Evolutionary conservation across 1,139 yeast genomes (phyloP).

Genomic region (Kodamaea sp.): DNA sequence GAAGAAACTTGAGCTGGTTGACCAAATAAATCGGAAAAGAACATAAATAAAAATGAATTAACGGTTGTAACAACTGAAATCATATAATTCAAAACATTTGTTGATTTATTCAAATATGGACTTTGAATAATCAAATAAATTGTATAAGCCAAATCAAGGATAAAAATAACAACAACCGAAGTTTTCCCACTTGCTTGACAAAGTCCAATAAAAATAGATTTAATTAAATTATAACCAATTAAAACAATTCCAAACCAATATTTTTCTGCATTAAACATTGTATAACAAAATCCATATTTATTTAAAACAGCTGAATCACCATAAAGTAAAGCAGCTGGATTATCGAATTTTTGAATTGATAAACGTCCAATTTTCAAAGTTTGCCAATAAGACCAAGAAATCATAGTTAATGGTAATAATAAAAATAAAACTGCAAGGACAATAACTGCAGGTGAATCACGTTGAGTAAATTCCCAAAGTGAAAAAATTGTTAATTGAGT

Average conservation of each 20-base stretch:
- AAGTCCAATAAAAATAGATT: constrained; percentile 62
- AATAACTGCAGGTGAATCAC: constrained; percentile 73
- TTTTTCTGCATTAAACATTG: constrained; percentile 73
- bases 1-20: constrained; percentile 66
- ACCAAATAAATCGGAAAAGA: constrained; percentile 69
- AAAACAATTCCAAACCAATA: constrained; percentile 74
- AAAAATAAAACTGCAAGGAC: constrained; percentile 66
- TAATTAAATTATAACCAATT: constrained; percentile 51
- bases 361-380: constrained; percentile 52
- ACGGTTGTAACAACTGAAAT: constrained; percentile 62
- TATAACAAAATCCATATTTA: constrained; percentile 74
- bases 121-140: constrained; percentile 51
- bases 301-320: constrained; percentile 63
- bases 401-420: constrained; percentile 49
- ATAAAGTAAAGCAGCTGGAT: constrained; percentile 75
- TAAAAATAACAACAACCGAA: constrained; percentile 61
- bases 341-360: constrained; percentile 52
- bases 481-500: constrained; percentile 67
- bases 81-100: constrained; percentile 62
- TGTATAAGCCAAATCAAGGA: constrained; percentile 62
- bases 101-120: constrained; percentile 71
- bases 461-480: constrained; percentile 68
- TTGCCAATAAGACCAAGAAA: constrained; percentile 59
- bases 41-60: constrained; percentile 69
- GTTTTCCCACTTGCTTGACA: constrained; percentile 69